Evolutionary conservation across 2,329 filamentous ascomycete genomes (phyloP).

Genomic region (Trichoderma asperellum): DNA sequence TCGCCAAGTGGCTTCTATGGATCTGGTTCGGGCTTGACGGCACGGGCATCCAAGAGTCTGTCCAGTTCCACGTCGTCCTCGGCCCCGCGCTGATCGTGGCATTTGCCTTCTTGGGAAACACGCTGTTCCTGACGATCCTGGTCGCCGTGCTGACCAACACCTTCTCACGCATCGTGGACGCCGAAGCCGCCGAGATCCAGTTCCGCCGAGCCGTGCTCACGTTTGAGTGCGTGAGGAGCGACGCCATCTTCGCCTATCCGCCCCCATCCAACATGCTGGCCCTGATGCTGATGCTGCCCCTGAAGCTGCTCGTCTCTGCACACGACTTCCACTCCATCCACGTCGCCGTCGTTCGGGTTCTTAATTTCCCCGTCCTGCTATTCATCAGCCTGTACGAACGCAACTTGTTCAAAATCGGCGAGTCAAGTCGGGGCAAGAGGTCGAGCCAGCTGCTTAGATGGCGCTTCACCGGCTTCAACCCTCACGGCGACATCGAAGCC

Average conservation of each 20-base stretch:
- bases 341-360: constrained; percentile 63
- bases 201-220: constrained; percentile 73
- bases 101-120: constrained; percentile 76
- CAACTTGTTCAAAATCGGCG: constrained; percentile 2
- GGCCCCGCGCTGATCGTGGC: constrained; percentile 71
- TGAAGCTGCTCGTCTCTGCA: constrained; percentile 65
- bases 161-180: constrained; percentile 70
- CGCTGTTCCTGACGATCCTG: constrained; percentile 73
- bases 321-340: constrained; percentile 74
- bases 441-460: constrained; percentile 39
- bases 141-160: constrained; percentile 75
- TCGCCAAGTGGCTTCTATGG: constrained; percentile 78
- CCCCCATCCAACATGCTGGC: constrained; percentile 73
- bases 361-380: constrained; percentile 68
- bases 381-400: constrained; percentile 66
- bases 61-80: constrained; percentile 67
- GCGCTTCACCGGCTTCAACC: constrained; percentile 55
- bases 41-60: constrained; percentile 54
- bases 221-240: constrained; percentile 74
- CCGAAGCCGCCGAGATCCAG: constrained; percentile 71
- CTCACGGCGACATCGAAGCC: constrained; percentile 63
- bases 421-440: constrained; percentile 48
- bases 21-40: constrained; percentile 79
- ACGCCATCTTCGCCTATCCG: constrained; percentile 70
- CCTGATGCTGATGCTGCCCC: constrained; percentile 63